Evolutionary conservation across 2,329 filamentous ascomycete genomes (phyloP), one percentile per base, ranked within the genome.

Genomic region (Capronia coronata): DNA sequence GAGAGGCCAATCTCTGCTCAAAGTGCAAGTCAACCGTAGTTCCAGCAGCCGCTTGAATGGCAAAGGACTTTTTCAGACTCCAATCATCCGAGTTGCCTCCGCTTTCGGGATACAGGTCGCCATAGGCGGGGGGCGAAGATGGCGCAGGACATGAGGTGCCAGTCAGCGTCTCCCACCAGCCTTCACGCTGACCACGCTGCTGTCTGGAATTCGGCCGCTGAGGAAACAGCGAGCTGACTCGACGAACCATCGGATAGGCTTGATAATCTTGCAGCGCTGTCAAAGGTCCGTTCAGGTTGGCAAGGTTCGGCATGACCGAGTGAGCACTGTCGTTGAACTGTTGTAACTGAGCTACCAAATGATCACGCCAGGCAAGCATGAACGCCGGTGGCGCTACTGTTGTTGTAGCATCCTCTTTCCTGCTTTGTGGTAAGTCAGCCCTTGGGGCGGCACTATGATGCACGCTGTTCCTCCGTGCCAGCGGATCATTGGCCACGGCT

Each of bases 271-370:
- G 80, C 48, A 87, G 68, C 54, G 77, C 70, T 1, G 80, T 77
- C 70, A 85, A 81, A 30, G 76, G 75, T 10, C 49, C 55, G n/a
- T 69, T 74, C 25, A 82, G 67, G 22, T 71, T 67, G 34, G 62
- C 61, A 13, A 84, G 67, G 51, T 83, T 84, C 43, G 83, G 83
- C 59, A 87, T 73, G 39, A 82, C 77, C 65, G 82, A 71, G 29
- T 79, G 75, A 71, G 87, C 76, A 39, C 75, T 80, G 63, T 87
- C 82, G 62, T 89, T 87, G 61, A 90, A 76, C 51, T 89, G 82
- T 49, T 90, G 83, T 41, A 90, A 75, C 62, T 89, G 86, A 14
- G 82, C 76, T 21, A 82, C 75, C 16, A 91, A 68, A 50, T 90
- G 84, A 47, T 89, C 84, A 60, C 83, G 81, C 68, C 87, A 78